Evolutionary conservation across 805 yeast species (phyloP), one percentile per base, ranked within the genome.

Genomic region (Sugiyamaella marilandica): DNA sequence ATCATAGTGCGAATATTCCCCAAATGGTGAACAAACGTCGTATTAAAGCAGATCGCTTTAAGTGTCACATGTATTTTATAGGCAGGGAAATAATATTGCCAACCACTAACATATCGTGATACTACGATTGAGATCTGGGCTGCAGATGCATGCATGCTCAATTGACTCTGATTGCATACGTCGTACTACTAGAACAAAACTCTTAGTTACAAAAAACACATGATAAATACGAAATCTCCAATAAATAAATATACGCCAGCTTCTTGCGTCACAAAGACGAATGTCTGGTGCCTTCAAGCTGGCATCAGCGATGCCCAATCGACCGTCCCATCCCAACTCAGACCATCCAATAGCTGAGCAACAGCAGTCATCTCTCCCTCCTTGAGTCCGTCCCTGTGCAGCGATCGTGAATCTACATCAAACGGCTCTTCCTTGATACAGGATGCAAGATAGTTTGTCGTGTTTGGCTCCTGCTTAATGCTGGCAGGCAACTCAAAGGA

Each of bases 1-100:
- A 57, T 67, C 10, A 52, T 72, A 2, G 63, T 72, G 47, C 66
- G 70, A 50, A 53, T 68, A 16, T 68, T 70, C 47, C 72, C 72
- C 10, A 70, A 70, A 53, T 70, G 72, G 70, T 68, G 55, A 49
- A 5, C 18, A 9, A 13, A 13, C 34, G 24, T 8, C 14, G 21
- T 19, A 41, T 3, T 7, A 24, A 3, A 24, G 29, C 7, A 24
- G n/a, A 35, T 7, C 11, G 41, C 41, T 11, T 35, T 2, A 2
- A 8, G 14, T 35, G 10, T 35, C 16, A 11, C 13, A 14, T 35
- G 10, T 8, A 5, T 24, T 24, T 24, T 24, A 24, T 24, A 7
- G 29, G 7, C 7, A 24, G 29, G 7, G 7, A 24, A 24, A 5
- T 24, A 7, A 5, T 7, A 7, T 24, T 24, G 7, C 29, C 3